phyloP scores from a whole-genome alignment of 2,329 filamentous ascomycete genomes.

The Beauveria sp. region DNA sequence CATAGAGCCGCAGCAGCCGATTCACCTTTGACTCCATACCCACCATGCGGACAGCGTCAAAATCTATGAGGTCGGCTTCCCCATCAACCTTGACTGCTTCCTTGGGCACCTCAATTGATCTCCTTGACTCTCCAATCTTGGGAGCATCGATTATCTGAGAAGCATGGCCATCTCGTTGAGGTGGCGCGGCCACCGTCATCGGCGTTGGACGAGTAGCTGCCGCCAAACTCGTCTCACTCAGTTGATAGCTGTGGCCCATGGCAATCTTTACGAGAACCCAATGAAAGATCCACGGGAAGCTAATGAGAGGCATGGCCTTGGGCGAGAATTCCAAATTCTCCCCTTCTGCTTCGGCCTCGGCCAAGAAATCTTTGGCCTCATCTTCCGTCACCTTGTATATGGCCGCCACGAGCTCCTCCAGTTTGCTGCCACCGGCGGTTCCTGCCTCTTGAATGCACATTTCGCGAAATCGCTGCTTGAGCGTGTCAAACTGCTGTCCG shows the following conservation, averaged over 20 bases:
- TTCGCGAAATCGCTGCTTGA: constrained; percentile 63
- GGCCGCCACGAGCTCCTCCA: constrained; percentile 71
- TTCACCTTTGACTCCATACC: neutral
- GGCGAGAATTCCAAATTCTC: neutral
- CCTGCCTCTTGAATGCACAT: constrained; percentile 60
- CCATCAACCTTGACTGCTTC: neutral
- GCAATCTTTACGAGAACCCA: constrained; percentile 39
- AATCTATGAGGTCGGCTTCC: neutral
- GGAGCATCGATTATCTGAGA: too few relatives aligned
- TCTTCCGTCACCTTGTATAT: constrained; percentile 80
- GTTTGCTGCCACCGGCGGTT: constrained; percentile 63
- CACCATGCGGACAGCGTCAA: neutral
- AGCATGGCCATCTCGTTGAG: neutral
- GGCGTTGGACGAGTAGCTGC: neutral
- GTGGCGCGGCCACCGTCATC: neutral
- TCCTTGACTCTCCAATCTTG: neutral
- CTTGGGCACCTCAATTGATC: too few relatives aligned
- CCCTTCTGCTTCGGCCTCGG: neutral
- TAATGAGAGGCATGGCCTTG: constrained; percentile 62
- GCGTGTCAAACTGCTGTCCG: constrained; percentile 53
- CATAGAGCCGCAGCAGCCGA: neutral
- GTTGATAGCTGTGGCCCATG: constrained; percentile 19
- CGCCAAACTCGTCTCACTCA: neutral
- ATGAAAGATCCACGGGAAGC: constrained; percentile 88
- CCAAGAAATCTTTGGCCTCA: constrained; percentile 39